Evolutionary conservation across 2,329 filamentous ascomycete species (phyloP), one percentile per base, ranked within the genome.

Genomic region (Pseudogymnoascus sp.): DNA sequence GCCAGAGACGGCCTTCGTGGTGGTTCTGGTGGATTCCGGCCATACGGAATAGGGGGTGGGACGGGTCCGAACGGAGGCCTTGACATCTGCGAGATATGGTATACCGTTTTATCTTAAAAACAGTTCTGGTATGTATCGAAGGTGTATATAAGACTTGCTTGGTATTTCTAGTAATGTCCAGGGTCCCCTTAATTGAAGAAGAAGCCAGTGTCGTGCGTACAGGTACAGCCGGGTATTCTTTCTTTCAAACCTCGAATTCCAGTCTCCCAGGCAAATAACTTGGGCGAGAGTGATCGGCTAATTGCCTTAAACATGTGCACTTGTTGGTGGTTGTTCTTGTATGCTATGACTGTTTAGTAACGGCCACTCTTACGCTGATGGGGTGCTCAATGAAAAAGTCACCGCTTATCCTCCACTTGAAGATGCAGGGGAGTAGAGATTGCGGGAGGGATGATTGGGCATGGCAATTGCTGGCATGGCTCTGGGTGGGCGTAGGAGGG

Each of bases 1-100:
- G 69, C 70, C 3, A 71, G 67, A 51, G 71, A 72, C n/a, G 71
- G 70, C 44, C 70, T 64, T 61, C 71, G 67, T 58, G 31, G 59
- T 35, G 65, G 63, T 31, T 60, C 63, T 29, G 65, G 15, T 38
- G 70, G 68, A 58, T 66, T 67, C 42, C 69, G 67, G 25, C 63
- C 63, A 59, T 65, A 71, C 8, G 69, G 67, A 21, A 71, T 68
- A 10, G 68, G 64, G 4, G 69, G 69, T 29, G 67, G 66, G 25
- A 62, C 61, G 25, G 69, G 65, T 27, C 67, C 67, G 60, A 65
- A 68, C 39, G 60, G 68, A n/a, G 27, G 9, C 58, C 61, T 64
- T 58, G 68, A 61, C 68, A 71, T 70, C 15, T 62, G 67, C 36
- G 41, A 41, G 27, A 60, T 35, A 5, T 41, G 41, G 10, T 59